Conservation (phyloP, 306 rosid species). For the Dryas octopetala region DNA sequence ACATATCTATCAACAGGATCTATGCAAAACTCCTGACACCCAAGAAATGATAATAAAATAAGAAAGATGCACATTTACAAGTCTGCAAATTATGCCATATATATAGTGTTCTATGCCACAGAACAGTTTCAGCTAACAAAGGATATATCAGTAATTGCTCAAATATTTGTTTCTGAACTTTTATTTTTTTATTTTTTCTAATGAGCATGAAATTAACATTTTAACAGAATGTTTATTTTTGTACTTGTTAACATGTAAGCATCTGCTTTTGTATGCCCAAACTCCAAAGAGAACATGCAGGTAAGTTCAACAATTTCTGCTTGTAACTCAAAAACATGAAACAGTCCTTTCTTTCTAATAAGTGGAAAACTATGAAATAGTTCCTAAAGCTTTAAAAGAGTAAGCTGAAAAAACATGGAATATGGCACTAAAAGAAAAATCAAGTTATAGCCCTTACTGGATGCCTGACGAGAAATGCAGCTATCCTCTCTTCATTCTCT, state of each 20-base stretch:
- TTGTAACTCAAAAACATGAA: not conserved
- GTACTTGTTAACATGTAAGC: not conserved
- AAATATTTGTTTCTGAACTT: not conserved
- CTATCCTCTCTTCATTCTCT: conserved; percentile 80
- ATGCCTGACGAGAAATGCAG: conserved; percentile 79
- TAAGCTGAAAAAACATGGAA: not conserved
- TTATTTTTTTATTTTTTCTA: not conserved
- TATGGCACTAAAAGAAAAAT: conserved; percentile 4
- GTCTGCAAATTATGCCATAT: not conserved
- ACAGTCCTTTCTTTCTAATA: not conserved
- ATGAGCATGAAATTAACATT: not conserved
- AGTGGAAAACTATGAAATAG: not conserved
- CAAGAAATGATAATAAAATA: conserved; percentile 10
- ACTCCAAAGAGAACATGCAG: not conserved
- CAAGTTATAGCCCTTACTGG: conserved; percentile 44
- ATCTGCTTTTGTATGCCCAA: not conserved
- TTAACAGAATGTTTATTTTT: not conserved
- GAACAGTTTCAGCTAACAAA: not conserved
- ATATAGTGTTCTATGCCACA: not conserved
- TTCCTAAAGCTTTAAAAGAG: not conserved
- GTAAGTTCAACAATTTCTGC: not conserved
- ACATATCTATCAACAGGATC: conserved; percentile 61
- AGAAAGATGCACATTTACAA: not conserved
- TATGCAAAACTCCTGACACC: conserved; percentile 60
- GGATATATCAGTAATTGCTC: not conserved